Evolutionary conservation across 2,329 filamentous ascomycete genomes (phyloP), one percentile per base, ranked within the genome.

Genomic region (Acarospora socialis): DNA sequence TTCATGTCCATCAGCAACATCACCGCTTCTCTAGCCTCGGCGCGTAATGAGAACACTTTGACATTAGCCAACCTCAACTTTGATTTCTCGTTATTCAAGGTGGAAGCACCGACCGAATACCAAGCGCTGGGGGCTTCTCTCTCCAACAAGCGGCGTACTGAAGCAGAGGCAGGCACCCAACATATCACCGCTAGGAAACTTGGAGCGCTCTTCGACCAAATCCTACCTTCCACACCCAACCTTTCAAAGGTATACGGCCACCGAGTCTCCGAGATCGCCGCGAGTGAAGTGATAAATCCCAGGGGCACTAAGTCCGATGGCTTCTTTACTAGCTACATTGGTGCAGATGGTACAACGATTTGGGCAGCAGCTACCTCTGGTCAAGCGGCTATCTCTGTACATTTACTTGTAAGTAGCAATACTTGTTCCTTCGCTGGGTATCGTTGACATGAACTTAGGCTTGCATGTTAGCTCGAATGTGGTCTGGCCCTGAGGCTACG

Each of bases 11-110:
- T 38, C 5, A 29, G 32, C 10, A 21, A 23, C n/a, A 17, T 38
- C 3, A 21, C 32, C 3, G 24, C 32, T n/a, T 15, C 10, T 20
- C 4, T 35, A 12, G 7, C 24, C 19, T 31, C 23, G 17, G 32
- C 36, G 13, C 15, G 9, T 13, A 38, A 35, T 9, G 36, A 46
- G 29, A 38, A 38, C 25, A 38, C 21, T 17, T 17, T 43, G n/a
- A 31, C 39, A 16, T 39, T 49, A 3, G 44, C 46, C 16, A 41
- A 42, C 22, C 9, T 60, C 36, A 61, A 64, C 33, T 52, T 61
- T 34, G 58, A 64, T 32, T 63, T 64, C 35, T 47, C 54, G 0
- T 36, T 64, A 1, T 33, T 57, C 22, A 61, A 60, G 35, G 31
- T 50, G 2, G 53, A 61, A 32, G 54, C 59, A 1, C 59, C 60